These are phyloP conservation scores for Acanthamoeba royreba DNA, from an alignment of 208 protist species.

Conservation along the genomic window DNA sequence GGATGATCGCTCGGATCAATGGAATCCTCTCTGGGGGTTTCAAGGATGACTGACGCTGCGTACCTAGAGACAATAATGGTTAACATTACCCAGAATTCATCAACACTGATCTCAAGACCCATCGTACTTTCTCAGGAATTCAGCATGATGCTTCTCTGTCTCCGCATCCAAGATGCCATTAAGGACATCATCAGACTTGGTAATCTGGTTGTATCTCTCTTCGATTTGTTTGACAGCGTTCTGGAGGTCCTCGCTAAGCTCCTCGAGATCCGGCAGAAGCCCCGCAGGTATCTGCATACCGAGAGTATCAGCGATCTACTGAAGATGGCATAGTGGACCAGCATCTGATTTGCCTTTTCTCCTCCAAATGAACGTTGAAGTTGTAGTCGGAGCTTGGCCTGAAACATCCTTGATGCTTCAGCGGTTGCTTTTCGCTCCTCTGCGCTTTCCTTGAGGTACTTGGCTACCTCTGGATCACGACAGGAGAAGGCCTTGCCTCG, in stretches of 20 bases:
- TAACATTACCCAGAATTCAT: too few relatives aligned
- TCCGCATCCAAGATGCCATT: background rate
- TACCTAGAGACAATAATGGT: background rate
- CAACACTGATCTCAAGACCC: too few relatives aligned
- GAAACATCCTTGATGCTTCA: background rate
- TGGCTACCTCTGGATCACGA: background rate
- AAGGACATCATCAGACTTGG: background rate
- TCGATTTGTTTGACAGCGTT: background rate
- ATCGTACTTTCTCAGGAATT: background rate
- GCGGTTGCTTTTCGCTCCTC: background rate
- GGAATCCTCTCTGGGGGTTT: background rate
- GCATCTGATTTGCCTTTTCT: background rate
- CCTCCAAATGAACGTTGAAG: background rate
- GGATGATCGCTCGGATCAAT: background rate
- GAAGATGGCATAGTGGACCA: too few relatives aligned
- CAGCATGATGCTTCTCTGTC: background rate
- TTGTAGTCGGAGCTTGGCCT: background rate
- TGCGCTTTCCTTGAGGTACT: background rate
- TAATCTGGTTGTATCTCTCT: background rate
- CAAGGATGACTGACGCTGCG: background rate
- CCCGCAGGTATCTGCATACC: background rate
- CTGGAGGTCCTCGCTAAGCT: background rate
- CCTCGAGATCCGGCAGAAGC: background rate
- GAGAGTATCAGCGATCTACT: too few relatives aligned
- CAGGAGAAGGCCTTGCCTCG: background rate